Evolutionary conservation across 305 asterid species (phyloP).

Genomic region (Stenogyne calaminthoides): DNA sequence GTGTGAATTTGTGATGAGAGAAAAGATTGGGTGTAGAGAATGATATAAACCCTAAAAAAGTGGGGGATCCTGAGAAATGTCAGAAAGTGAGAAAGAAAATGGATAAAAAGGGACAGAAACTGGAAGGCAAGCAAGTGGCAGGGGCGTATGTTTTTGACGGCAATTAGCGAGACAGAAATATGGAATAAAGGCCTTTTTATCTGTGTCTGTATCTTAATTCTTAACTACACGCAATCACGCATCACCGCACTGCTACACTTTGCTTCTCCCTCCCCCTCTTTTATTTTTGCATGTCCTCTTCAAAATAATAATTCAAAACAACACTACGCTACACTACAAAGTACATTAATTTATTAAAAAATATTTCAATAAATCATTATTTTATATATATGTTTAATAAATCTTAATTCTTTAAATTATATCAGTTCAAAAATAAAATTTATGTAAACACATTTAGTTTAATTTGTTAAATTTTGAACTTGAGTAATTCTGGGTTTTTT

Average conservation of each 20-base stretch:
- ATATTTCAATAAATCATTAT: too few relatives aligned
- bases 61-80: neutral
- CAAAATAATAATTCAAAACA: too few relatives aligned
- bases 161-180: conserved; percentile 1
- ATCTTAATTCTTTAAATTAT: too few relatives aligned
- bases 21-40: neutral
- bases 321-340: too few relatives aligned
- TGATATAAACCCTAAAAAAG: neutral
- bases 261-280: neutral
- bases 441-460: too few relatives aligned
- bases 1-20: too few relatives aligned
- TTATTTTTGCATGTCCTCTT: too few relatives aligned
- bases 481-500: too few relatives aligned
- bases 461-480: too few relatives aligned
- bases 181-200: neutral
- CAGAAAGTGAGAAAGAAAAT: neutral
- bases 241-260: neutral
- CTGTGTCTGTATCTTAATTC: neutral
- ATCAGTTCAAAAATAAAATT: too few relatives aligned
- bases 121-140: neutral
- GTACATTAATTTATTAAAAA: too few relatives aligned
- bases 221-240: conserved; percentile 5
- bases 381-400: too few relatives aligned
- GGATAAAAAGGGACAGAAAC: neutral
- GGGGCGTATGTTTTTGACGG: neutral